These are phyloP conservation scores for Crepidotus variabilis DNA, from an alignment of 768 basidiomycete species.

Conservation along the genomic window DNA sequence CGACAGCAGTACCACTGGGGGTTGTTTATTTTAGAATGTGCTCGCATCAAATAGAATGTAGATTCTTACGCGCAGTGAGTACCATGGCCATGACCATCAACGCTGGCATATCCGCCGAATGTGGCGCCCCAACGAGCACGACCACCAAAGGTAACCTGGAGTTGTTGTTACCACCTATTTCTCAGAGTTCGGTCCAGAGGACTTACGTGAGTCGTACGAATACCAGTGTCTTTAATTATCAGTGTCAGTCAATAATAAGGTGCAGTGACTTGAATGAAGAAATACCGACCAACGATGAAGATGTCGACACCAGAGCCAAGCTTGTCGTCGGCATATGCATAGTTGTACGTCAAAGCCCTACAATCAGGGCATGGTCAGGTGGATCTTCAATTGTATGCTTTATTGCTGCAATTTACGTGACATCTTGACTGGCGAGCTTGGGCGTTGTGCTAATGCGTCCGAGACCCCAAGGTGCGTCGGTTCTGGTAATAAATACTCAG, in stretches of 20 bases:
- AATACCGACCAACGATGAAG: conserved; percentile 19
- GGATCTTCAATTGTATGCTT: neutral
- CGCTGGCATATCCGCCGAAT: conserved; percentile 19
- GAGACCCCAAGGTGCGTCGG: conserved; percentile 22
- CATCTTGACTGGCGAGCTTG: neutral
- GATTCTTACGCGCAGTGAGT: conserved; percentile 30
- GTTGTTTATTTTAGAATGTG: neutral
- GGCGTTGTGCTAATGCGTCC: conserved; percentile 11
- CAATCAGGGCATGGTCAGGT: neutral
- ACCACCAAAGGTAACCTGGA: conserved; percentile 14
- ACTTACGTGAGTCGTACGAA: conserved; percentile 3
- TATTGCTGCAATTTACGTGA: neutral
- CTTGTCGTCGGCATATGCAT: conserved; percentile 6
- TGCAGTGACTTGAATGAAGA: neutral
- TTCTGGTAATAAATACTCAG: conserved; percentile 9
- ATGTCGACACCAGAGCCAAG: conserved; percentile 20
- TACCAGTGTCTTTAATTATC: conserved; percentile 1
- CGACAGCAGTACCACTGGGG: conserved; percentile 11
- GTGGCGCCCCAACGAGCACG: conserved; percentile 20
- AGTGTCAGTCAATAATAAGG: neutral
- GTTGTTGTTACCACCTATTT: conserved; percentile 9
- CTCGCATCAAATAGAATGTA: neutral
- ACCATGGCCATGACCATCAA: conserved; percentile 38
- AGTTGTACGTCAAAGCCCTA: conserved; percentile 11
- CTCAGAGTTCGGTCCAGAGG: neutral